Percentiles rank a stretch among this genome's conserved stretches.
phyloP scores from a whole-genome alignment of 768 basidiomycete genomes.

The Omphalotus guepiniiformis region DNA sequence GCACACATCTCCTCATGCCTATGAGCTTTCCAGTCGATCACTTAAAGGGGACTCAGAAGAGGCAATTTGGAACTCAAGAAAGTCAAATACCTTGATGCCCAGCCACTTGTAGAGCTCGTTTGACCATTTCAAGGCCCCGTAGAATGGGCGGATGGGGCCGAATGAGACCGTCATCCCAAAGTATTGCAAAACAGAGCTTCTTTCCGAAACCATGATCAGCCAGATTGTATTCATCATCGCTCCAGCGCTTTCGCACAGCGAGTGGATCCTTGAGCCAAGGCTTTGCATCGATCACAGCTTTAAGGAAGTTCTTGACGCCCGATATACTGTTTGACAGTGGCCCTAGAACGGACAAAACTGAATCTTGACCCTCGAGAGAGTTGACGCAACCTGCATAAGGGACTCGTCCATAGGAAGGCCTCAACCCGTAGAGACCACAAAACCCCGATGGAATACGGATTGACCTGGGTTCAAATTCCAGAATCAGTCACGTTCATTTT shows the following conservation, averaged over 20 bases:
- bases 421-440: slow-evolving; percentile 66
- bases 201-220: slow-evolving; percentile 52
- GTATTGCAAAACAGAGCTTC: slow-evolving; percentile 51
- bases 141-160: slow-evolving; percentile 61
- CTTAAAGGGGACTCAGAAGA: slow-evolving; percentile 31
- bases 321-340: slow-evolving; percentile 57
- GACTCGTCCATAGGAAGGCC: slow-evolving; percentile 64
- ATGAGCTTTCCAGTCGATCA: slow-evolving; percentile 64
- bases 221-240: slow-evolving; percentile 54
- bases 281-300: slow-evolving; percentile 51
- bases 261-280: slow-evolving; percentile 70
- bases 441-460: slow-evolving; percentile 67
- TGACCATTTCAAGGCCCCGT: slow-evolving; percentile 54
- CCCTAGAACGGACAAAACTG: slow-evolving; percentile 67
- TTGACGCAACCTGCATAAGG: slow-evolving; percentile 68
- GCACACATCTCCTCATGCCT: slow-evolving; percentile 45
- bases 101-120: slow-evolving; percentile 50
- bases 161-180: slow-evolving; percentile 64
- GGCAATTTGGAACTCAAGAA: neutral
- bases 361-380: slow-evolving; percentile 67
- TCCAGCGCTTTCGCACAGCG: slow-evolving; percentile 55
- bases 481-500: neutral
- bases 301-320: slow-evolving; percentile 64
- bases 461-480: slow-evolving; percentile 38
- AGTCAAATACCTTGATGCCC: slow-evolving; percentile 59